Evolutionary conservation across 805 yeast genomes (phyloP).

Genomic region (Komagataella kurtzmanii): DNA sequence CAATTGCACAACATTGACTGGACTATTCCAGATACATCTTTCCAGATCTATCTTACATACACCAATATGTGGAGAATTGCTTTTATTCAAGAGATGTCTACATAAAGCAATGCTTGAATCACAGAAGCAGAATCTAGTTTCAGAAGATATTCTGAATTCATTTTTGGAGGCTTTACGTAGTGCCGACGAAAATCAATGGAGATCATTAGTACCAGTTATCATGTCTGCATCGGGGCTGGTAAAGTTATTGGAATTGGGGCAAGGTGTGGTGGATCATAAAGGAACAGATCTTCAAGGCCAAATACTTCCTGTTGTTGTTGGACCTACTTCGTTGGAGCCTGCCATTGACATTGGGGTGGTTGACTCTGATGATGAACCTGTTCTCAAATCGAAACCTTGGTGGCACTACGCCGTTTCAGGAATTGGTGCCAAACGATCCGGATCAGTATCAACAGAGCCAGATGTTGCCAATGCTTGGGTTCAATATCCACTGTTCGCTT

Average conservation of each 20-base stretch:
- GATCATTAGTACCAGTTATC: constrained; percentile 17
- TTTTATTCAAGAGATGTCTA: constrained; percentile 15
- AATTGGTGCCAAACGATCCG: neutral
- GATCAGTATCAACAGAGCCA: constrained; percentile 7
- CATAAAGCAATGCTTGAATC: neutral
- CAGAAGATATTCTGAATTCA: constrained; percentile 2
- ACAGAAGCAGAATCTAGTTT: neutral
- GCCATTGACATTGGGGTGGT: constrained; percentile 3
- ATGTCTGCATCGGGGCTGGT: constrained; percentile 17
- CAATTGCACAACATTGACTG: constrained; percentile 19
- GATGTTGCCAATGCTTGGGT: constrained; percentile 24
- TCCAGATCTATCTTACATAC: constrained; percentile 16
- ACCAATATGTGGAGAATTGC: constrained; percentile 17
- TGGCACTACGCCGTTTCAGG: neutral
- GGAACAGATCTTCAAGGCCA: neutral
- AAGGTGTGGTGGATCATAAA: constrained; percentile 13
- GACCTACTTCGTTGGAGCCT: constrained; percentile 15
- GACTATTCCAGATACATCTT: constrained; percentile 17
- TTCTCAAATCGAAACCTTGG: neutral
- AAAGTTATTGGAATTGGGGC: constrained; percentile 23
- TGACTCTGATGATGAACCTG: neutral
- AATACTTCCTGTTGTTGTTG: constrained; percentile 13
- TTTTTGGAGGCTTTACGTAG: constrained; percentile 1
- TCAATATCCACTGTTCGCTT: constrained; percentile 21
- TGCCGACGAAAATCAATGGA: constrained; percentile 11